Percentiles rank a stretch among this genome's conserved stretches.
These are phyloP conservation scores for Prunus dulcis DNA, from an alignment of 306 rosid genomes.

Conservation along the genomic window DNA sequence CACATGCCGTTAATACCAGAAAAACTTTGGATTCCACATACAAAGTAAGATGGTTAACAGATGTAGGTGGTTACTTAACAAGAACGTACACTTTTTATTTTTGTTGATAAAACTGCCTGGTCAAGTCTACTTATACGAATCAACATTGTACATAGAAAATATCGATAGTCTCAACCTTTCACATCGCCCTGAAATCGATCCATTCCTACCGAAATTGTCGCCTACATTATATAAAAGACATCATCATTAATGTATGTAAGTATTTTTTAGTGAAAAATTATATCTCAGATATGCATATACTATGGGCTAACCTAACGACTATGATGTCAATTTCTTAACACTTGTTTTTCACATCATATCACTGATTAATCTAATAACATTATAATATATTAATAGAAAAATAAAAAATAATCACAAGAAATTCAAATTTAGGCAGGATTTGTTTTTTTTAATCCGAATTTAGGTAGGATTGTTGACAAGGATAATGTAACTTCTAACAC, in stretches of 20 bases:
- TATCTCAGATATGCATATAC: too few relatives aligned
- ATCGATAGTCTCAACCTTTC: background rate
- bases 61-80: background rate
- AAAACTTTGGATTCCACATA: background rate
- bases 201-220: background rate
- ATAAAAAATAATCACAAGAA: background rate
- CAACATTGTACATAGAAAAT: too few relatives aligned
- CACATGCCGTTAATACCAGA: background rate
- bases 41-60: background rate
- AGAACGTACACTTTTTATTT: background rate
- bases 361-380: background rate
- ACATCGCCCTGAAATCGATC: background rate
- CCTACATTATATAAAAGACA: background rate
- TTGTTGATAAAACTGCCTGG: background rate
- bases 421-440: too few relatives aligned
- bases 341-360: conserved; percentile 1
- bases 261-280: too few relatives aligned
- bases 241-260: too few relatives aligned
- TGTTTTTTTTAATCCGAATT: too few relatives aligned
- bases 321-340: background rate
- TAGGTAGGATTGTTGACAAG: too few relatives aligned
- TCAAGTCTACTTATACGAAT: background rate
- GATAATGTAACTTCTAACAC: too few relatives aligned
- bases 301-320: background rate
- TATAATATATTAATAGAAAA: background rate